These are phyloP conservation scores for Paramyrothecium sp. DNA, from an alignment of 2,329 filamentous ascomycete species.

Conservation along the genomic window DNA sequence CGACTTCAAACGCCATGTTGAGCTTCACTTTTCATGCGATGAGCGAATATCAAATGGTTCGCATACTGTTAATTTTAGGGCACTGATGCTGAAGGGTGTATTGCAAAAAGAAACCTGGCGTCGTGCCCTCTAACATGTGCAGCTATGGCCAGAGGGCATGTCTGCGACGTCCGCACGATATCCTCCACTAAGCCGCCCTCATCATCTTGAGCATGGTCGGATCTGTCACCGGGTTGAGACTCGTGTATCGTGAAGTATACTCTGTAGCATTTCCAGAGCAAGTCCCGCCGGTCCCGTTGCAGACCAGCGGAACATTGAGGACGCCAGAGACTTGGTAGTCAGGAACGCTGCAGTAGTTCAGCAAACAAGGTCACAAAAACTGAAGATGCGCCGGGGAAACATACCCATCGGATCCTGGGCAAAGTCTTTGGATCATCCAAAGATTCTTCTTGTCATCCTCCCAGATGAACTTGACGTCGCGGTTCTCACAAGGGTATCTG, in stretches of 20 bases:
- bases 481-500: constrained; percentile 42
- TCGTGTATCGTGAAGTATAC: constrained; percentile 24
- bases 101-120: too few species aligned
- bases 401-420: constrained; percentile 34
- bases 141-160: too few species aligned
- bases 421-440: constrained; percentile 44
- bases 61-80: too few species aligned
- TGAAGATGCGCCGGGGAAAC: constrained; percentile 7
- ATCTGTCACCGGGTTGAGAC: constrained; percentile 22
- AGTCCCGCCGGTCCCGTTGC: constrained; percentile 10
- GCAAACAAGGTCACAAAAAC: neutral
- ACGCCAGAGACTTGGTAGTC: constrained; percentile 30
- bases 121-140: too few species aligned
- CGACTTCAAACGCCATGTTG: too few species aligned
- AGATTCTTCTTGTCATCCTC: constrained; percentile 22
- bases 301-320: constrained; percentile 15
- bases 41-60: too few species aligned
- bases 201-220: neutral
- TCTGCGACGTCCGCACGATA: too few species aligned
- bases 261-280: constrained; percentile 28
- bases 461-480: constrained; percentile 42
- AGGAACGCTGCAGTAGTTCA: constrained; percentile 14
- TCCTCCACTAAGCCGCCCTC: too few species aligned
- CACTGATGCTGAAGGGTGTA: too few species aligned
- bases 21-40: too few species aligned